Evolutionary conservation across 1,139 yeast genomes (phyloP).

Genomic region (Meyerozyma elateridarum): DNA sequence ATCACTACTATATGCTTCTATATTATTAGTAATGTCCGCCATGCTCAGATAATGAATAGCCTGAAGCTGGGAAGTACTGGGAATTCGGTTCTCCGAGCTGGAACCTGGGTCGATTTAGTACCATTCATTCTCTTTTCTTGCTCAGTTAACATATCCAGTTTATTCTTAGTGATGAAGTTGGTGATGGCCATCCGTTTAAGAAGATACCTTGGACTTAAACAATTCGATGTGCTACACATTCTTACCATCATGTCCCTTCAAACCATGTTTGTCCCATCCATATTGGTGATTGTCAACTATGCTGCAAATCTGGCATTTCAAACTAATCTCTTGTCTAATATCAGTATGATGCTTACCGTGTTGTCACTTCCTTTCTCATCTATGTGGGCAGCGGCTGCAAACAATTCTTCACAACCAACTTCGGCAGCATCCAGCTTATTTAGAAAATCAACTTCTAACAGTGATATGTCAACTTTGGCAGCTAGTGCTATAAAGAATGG

Average conservation of each 20-base stretch:
- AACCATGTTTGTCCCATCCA: conserved; percentile 73
- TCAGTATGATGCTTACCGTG: conserved; percentile 36
- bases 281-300: conserved; percentile 55
- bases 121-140: conserved; percentile 63
- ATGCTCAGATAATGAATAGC: conserved; percentile 5
- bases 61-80: neutral
- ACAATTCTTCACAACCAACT: conserved; percentile 29
- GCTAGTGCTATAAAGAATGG: neutral
- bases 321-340: conserved; percentile 17
- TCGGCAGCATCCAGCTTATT: conserved; percentile 19
- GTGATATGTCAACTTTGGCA: neutral
- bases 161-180: conserved; percentile 58
- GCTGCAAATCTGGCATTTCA: conserved; percentile 11
- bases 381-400: conserved; percentile 77
- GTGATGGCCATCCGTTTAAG: conserved; percentile 65
- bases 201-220: conserved; percentile 69
- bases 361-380: conserved; percentile 77
- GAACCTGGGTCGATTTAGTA: conserved; percentile 36
- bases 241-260: conserved; percentile 79
- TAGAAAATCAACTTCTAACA: neutral
- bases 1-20: conserved; percentile 50
- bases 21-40: conserved; percentile 24
- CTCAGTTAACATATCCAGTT: conserved; percentile 59
- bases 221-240: conserved; percentile 78
- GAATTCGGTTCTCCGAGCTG: conserved; percentile 6